Percentiles rank a stretch among this genome's conserved stretches.
Conservation (phyloP, 495 filamentous ascomycete species). For the Hypoxylon fuscum region DNA sequence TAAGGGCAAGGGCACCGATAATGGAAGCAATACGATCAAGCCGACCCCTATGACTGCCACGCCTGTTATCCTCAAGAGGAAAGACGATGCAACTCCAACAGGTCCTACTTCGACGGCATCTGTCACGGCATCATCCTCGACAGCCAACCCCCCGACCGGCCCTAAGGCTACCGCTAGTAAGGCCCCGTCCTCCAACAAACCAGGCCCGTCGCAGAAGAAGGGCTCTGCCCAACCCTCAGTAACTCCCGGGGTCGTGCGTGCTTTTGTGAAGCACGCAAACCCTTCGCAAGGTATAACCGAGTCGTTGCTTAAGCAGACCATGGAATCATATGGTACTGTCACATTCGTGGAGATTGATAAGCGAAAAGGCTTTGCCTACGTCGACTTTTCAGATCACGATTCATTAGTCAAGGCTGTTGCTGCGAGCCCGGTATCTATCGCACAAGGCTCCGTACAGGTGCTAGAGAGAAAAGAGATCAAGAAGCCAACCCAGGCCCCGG, state of each 20-base stretch:
- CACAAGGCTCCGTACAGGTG: conserved; percentile 85
- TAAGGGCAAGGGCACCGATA: conserved; percentile 41
- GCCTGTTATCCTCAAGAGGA: conserved; percentile 43
- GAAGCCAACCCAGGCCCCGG: conserved; percentile 24
- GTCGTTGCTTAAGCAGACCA: conserved; percentile 72
- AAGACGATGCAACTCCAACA: conserved; percentile 32
- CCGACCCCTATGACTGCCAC: conserved; percentile 34
- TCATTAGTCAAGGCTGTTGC: conserved; percentile 79
- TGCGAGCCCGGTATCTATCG: conserved; percentile 80
- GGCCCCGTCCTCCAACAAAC: conserved; percentile 24
- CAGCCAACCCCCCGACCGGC: conserved; percentile 46
- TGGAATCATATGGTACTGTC: conserved; percentile 74
- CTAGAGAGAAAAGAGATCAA: conserved; percentile 76
- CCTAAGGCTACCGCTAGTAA: conserved; percentile 47
- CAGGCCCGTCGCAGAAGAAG: conserved; percentile 35
- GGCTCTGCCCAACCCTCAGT: conserved; percentile 41
- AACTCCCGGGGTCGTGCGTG: conserved; percentile 71
- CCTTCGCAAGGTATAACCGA: conserved; percentile 91
- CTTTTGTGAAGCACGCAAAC: conserved; percentile 94
- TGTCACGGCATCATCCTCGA: conserved; percentile 39
- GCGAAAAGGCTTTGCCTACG: conserved; percentile 91
- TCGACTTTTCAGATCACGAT: conserved; percentile 79
- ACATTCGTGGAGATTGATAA: conserved; percentile 87
- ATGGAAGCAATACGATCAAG: conserved; percentile 31
- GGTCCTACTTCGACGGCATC: conserved; percentile 40